Base-by-base conservation (phyloP, 1,139 yeast genomes). In the Kurtzmaniella natalensis region DNA sequence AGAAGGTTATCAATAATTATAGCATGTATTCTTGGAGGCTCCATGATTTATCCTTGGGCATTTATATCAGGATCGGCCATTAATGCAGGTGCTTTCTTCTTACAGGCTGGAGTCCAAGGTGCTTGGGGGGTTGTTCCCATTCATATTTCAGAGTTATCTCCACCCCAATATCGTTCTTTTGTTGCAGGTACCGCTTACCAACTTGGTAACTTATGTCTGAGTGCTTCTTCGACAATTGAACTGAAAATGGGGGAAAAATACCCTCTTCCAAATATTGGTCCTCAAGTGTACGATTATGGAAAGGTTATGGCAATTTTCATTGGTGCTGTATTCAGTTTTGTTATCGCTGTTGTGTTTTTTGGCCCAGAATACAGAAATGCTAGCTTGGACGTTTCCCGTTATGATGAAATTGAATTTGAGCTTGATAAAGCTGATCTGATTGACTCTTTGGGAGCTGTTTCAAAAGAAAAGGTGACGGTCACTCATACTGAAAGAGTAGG, bases 91-190 rank as follows among this genome's bases (percentile, higher is more conserved):
- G 92, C 70, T 1, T 85, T 84, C 59, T 83, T 81, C 63, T 60
- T 85, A 47, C 95, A 86, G 57, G 77, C 80, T 50, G 78, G 78
- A 45, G 92, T 85, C 32, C 94, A 84, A 59, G 95, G 95, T 44
- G 83, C 87, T 13, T 86, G 94, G 88, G 94, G 94, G 46, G 84
- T 83, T 30, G 72, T 82, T 44, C 95, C 95, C 35, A 75, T 82
- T 43, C 87, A 83, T 55, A 64, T 84, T 34, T 70, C 85, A 2
- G 94, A 84, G 58, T 68, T 85, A 43, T 74, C 92, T n/a, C 78
- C 76, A 27, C 92, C 89, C 17, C 79, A 81, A 45, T 81, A 79
- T 60, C 72, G 84, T 54, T 69, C 89, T 3, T 78, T 83, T 45
- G 79, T 81, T 34, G 77, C 76, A 31, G 95, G 95, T 52, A 72